Base-by-base conservation (phyloP, 208 protist species). In the Crithidia sp. region DNA sequence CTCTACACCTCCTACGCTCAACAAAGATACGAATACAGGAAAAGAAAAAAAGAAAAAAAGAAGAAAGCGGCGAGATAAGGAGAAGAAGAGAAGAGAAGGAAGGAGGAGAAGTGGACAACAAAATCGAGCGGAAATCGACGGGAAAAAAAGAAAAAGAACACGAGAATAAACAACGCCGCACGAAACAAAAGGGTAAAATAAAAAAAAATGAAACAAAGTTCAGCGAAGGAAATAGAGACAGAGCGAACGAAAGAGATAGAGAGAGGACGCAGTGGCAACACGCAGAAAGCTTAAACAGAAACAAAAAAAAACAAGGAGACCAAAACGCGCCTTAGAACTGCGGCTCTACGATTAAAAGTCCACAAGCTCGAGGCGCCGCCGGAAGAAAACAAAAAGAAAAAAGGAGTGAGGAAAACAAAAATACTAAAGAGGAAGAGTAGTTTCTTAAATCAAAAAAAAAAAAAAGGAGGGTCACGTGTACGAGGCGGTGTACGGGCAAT, bases 41-140 rank as follows among this genome's bases (percentile, higher is more conserved):
- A 40, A 13, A 58, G 7, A n/a, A 58, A 39, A 13, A 59, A 58
- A 14, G 47, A 63, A 66, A 70, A 70, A 65, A 61, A 69, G 59
- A 81, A 70, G 58, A 75, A 44, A 13, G 54, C 17, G 45, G 65
- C 9, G 8, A 45, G 7, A 39, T 47, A 55, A 67, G 43, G 37
- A 57, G 19, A 55, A 52, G 57, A 67, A 57, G 43, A 57, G 2
- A 57, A 43, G 14, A 64, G 43, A 4, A 17, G 17, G 40, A 53
- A 3, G 49, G 62, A 40, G 60, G 44, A 52, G 59, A 4, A 52
- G n/a, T 7, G 37, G 41, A 10, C 7, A 40, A 54, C 8, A 41
- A 54, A 36, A 52, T n/a, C 28, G n/a, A 52, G 43, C 39, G 12
- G 12, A 66, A 52, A 41, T 49, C 4, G 41, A 14, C 7, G 19